phyloP scores from a whole-genome alignment of 1,284 basidiomycete species.

The Microbotryum intermedium region DNA sequence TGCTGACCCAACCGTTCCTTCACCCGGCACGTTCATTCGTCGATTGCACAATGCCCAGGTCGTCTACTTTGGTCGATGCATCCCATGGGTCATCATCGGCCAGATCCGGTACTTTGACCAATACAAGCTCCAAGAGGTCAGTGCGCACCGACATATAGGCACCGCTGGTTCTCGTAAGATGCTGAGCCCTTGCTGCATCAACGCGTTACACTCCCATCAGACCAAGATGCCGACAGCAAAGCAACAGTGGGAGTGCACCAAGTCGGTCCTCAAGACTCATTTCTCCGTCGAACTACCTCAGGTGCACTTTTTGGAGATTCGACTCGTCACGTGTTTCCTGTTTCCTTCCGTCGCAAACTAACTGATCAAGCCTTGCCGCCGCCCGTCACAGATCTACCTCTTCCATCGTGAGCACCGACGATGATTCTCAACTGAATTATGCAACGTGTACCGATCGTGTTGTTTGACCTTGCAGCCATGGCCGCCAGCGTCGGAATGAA shows the following conservation, averaged over 20 bases:
- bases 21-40: background rate
- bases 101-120: slow-evolving; percentile 73
- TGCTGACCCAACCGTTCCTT: background rate
- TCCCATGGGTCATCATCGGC: slow-evolving; percentile 96
- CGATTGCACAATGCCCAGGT: slow-evolving; percentile 46
- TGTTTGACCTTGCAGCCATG: slow-evolving; percentile 37
- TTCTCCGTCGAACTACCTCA: slow-evolving; percentile 90
- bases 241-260: slow-evolving; percentile 95
- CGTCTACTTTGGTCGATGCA: slow-evolving; percentile 90
- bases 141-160: background rate
- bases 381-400: slow-evolving; percentile 64
- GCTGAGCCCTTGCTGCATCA: background rate
- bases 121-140: slow-evolving; percentile 74
- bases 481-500: slow-evolving; percentile 82
- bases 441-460: background rate
- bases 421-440: background rate
- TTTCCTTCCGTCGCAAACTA: background rate
- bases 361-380: background rate
- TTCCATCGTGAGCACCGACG: slow-evolving; percentile 64
- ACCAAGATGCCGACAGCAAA: slow-evolving; percentile 64
- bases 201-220: slow-evolving; percentile 28
- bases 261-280: slow-evolving; percentile 87
- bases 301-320: slow-evolving; percentile 44
- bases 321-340: background rate
- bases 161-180: background rate